phyloP scores from a whole-genome alignment of 2,329 filamentous ascomycete genomes.

The Penicillium sp. region DNA sequence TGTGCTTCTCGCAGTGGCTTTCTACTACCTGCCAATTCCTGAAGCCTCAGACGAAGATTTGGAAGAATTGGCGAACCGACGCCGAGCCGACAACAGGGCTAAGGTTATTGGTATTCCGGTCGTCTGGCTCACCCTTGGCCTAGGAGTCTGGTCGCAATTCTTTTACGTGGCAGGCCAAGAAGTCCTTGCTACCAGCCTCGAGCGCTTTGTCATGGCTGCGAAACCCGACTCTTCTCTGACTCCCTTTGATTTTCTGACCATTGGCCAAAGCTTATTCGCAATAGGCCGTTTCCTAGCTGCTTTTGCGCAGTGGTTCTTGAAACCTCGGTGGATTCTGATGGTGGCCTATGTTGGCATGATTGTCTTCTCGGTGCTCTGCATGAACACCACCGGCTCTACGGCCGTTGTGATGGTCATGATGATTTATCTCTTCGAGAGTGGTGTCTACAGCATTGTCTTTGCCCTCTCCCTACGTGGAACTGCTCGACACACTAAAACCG shows the following conservation, averaged over 20 bases:
- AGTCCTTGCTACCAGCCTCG: constrained; percentile 52
- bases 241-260: constrained; percentile 50
- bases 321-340: constrained; percentile 59
- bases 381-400: constrained; percentile 47
- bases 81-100: constrained; percentile 51
- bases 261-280: constrained; percentile 60
- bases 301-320: constrained; percentile 54
- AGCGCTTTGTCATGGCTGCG: constrained; percentile 44
- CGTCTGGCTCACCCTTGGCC: constrained; percentile 56
- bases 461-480: constrained; percentile 59
- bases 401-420: constrained; percentile 53
- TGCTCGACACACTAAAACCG: constrained; percentile 59
- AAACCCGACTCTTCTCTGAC: constrained; percentile 33
- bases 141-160: constrained; percentile 58
- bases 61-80: constrained; percentile 54
- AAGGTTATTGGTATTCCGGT: constrained; percentile 49
- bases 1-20: constrained; percentile 57
- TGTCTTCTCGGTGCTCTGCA: constrained; percentile 53
- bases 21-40: constrained; percentile 62
- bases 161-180: constrained; percentile 65
- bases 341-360: constrained; percentile 56
- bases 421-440: constrained; percentile 61
- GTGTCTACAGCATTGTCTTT: constrained; percentile 60
- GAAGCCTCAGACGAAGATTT: constrained; percentile 63
- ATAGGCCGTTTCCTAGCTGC: constrained; percentile 59